Conservation (phyloP, 2,329 filamentous ascomycete genomes). For the Chrysosporium queenslandicum region DNA sequence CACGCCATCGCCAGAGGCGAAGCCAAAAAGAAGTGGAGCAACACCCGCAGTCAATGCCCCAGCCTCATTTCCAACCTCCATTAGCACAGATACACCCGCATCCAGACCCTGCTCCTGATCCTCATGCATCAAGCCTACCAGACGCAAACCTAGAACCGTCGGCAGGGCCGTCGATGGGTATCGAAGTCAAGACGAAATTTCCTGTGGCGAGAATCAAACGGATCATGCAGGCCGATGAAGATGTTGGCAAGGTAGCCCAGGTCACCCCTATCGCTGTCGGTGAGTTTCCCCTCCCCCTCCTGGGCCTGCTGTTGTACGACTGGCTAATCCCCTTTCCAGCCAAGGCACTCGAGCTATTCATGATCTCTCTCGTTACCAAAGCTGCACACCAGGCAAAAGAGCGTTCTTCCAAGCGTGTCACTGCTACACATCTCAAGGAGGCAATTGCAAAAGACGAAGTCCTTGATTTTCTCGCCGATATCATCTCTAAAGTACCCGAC, state of each 20-base stretch:
- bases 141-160: background rate
- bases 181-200: constrained; percentile 88
- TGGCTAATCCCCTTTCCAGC: constrained; percentile 38
- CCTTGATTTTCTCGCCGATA: constrained; percentile 87
- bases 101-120: constrained; percentile 21
- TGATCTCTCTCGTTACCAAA: constrained; percentile 86
- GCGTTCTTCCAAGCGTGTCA: constrained; percentile 79
- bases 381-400: constrained; percentile 74
- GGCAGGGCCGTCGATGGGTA: constrained; percentile 38
- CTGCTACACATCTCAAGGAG: constrained; percentile 80
- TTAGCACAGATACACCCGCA: background rate
- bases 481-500: constrained; percentile 73
- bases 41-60: constrained; percentile 7
- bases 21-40: background rate
- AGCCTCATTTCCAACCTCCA: background rate
- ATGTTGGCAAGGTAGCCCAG: constrained; percentile 96
- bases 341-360: constrained; percentile 93
- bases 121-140: constrained; percentile 18
- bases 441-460: constrained; percentile 81
- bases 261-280: constrained; percentile 90
- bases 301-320: background rate
- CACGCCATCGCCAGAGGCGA: constrained; percentile 7
- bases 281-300: constrained; percentile 32
- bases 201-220: constrained; percentile 95
- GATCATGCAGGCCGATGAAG: constrained; percentile 98